Evolutionary conservation across 2,329 filamentous ascomycete genomes (phyloP).

Genomic region (Pseudonectria buxi): DNA sequence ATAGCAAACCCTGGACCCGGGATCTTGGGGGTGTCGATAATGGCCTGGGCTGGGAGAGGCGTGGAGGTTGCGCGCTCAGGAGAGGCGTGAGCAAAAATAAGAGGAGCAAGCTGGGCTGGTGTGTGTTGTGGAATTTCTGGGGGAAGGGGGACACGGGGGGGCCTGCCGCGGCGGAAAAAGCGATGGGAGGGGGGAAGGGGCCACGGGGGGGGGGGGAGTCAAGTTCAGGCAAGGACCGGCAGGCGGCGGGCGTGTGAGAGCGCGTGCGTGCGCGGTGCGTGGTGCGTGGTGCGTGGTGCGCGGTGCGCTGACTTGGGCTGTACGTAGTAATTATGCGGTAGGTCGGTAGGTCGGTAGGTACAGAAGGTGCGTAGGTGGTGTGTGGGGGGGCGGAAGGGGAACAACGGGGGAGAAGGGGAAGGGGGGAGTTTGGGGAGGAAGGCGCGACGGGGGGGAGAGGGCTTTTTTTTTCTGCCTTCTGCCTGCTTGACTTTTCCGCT

Average conservation of each 20-base stretch:
- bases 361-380: neutral
- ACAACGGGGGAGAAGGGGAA: slow-evolving; percentile 5
- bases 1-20: slow-evolving; percentile 23
- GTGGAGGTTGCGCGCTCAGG: slow-evolving; percentile 28
- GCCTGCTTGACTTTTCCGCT: neutral
- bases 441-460: slow-evolving; percentile 2
- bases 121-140: slow-evolving; percentile 17
- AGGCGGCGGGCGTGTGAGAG: no score
- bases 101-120: slow-evolving; percentile 17
- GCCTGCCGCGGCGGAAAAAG: slow-evolving; percentile 4
- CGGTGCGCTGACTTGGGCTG: no score
- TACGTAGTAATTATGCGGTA: no score
- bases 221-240: neutral
- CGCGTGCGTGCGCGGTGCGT: no score
- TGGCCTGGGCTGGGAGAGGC: slow-evolving; percentile 30
- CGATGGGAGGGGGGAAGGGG: slow-evolving; percentile 8
- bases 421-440: slow-evolving; percentile 12
- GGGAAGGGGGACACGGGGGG: slow-evolving; percentile 9
- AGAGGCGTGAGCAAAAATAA: slow-evolving; percentile 30
- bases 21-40: slow-evolving; percentile 36
- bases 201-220: slow-evolving; percentile 7
- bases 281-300: no score
- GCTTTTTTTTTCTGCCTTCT: neutral
- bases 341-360: no score
- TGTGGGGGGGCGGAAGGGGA: slow-evolving; percentile 3